A percentile compares a stretch with the other conserved stretches of the same genome.
phyloP scores from a whole-genome alignment of 2,329 filamentous ascomycete genomes.

The Penicillium paneum region DNA sequence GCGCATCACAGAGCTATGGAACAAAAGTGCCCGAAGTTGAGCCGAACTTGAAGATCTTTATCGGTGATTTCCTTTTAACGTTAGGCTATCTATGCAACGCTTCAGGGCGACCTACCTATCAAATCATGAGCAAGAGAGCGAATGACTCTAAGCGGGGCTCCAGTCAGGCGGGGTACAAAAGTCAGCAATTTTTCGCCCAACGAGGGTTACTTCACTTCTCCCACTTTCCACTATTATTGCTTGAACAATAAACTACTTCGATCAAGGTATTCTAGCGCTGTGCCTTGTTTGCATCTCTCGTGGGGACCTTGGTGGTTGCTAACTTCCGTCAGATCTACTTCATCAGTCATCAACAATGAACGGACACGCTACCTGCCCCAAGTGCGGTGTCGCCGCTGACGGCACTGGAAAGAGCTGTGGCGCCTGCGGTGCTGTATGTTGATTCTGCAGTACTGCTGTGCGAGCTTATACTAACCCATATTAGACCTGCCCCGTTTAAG shows the following conservation, averaged over 20 bases:
- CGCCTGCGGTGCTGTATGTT: slow-evolving; percentile 24
- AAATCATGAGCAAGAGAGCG: not conserved
- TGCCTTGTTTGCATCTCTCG: not conserved
- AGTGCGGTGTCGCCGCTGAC: slow-evolving; percentile 16
- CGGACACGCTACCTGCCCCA: slow-evolving; percentile 23
- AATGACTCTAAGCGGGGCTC: slow-evolving; percentile 5
- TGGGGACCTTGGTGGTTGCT: slow-evolving; percentile 5
- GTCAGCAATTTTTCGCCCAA: slow-evolving; percentile 7
- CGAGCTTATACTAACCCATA: slow-evolving; percentile 3
- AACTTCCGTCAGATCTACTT: not conserved
- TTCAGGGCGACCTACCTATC: not conserved
- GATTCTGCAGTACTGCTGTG: not conserved
- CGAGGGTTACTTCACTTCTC: not conserved
- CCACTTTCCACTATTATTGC: not conserved
- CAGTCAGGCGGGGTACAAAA: slow-evolving; percentile 14
- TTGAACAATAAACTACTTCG: not conserved
- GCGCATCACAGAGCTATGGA: no score
- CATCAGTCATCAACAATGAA: slow-evolving; percentile 17
- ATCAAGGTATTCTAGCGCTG: not conserved
- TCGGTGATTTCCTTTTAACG: not conserved
- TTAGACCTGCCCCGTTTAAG: slow-evolving; percentile 23
- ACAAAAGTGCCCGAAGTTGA: not conserved
- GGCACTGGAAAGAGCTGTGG: slow-evolving; percentile 21
- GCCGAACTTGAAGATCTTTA: not conserved
- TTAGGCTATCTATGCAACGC: not conserved